Conservation (phyloP, 768 basidiomycete genomes). For the Rhodotorula graminis region DNA sequence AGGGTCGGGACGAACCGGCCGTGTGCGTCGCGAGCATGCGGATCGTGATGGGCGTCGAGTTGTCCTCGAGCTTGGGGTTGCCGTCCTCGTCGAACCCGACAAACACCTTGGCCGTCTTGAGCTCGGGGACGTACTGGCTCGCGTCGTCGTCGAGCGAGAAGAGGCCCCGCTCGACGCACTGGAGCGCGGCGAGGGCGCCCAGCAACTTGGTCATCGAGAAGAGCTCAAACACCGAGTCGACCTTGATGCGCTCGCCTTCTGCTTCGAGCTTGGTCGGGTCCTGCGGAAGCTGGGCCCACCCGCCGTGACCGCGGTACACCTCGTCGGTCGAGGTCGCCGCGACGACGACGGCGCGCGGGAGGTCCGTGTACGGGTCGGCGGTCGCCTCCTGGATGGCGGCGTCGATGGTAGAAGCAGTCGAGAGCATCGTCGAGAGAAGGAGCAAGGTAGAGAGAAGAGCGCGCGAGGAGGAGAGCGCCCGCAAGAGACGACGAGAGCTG, state of each 20-base stretch:
- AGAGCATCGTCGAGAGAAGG: too few relatives aligned
- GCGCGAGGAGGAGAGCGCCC: too few relatives aligned
- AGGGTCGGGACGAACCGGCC: slow-evolving; percentile 19
- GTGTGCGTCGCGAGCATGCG: slow-evolving; percentile 45
- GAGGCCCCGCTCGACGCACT: slow-evolving; percentile 44
- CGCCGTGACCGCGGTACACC: background rate
- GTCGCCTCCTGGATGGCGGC: background rate
- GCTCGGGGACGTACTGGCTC: slow-evolving; percentile 41
- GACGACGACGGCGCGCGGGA: background rate
- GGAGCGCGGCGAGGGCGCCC: slow-evolving; percentile 42
- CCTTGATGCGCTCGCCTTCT: background rate
- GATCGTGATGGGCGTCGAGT: slow-evolving; percentile 41
- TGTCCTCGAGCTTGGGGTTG: slow-evolving; percentile 25
- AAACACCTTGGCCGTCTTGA: slow-evolving; percentile 37
- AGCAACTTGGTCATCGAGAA: slow-evolving; percentile 25
- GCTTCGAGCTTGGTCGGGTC: background rate
- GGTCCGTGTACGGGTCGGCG: background rate
- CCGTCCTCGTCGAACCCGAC: slow-evolving; percentile 36
- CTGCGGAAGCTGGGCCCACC: background rate
- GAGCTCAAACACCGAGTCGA: slow-evolving; percentile 1
- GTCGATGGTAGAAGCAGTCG: background rate
- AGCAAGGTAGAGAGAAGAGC: too few relatives aligned
- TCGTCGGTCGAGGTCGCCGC: background rate
- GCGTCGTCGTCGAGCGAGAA: slow-evolving; percentile 41
- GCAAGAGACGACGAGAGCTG: too few relatives aligned